phyloP scores from a whole-genome alignment of 305 asterid genomes.

The Euphrasia arctica region DNA sequence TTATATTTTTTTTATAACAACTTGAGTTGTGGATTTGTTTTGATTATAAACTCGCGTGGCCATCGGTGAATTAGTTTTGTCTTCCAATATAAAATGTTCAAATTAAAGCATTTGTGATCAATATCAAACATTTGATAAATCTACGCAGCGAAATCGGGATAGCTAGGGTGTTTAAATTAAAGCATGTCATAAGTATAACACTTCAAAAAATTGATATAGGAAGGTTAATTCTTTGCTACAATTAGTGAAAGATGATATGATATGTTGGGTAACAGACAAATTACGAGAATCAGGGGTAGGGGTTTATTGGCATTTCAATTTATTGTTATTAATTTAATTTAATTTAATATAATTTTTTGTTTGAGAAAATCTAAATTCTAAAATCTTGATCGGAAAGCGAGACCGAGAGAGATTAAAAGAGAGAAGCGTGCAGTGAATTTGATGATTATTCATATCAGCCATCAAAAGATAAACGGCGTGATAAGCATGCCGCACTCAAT shows the following conservation, averaged over 20 bases:
- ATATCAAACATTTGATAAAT: too few relatives aligned
- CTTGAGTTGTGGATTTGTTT: constrained; percentile 23
- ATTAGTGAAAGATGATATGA: constrained; percentile 32
- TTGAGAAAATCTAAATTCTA: constrained; percentile 31
- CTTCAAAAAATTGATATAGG: too few relatives aligned
- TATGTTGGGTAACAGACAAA: constrained; percentile 34
- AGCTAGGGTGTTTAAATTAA: too few relatives aligned
- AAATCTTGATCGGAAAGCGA: constrained; percentile 36
- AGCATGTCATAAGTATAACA: too few relatives aligned
- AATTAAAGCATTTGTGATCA: too few relatives aligned
- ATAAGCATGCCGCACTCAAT: constrained; percentile 41
- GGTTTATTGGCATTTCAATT: background rate
- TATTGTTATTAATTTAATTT: background rate
- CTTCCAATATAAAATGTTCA: too few relatives aligned
- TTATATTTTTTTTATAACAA: background rate
- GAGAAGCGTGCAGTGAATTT: constrained; percentile 40
- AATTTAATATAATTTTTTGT: background rate
- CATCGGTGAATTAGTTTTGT: too few relatives aligned
- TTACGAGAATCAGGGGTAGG: constrained; percentile 24
- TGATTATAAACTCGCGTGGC: constrained; percentile 53
- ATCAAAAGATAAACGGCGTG: constrained; percentile 38
- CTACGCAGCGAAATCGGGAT: too few relatives aligned
- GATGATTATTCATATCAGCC: constrained; percentile 35
- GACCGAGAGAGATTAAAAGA: constrained; percentile 5
- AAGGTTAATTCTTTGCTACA: background rate